Base-by-base conservation (phyloP, 306 rosid genomes). In the Dryas drummondii region DNA sequence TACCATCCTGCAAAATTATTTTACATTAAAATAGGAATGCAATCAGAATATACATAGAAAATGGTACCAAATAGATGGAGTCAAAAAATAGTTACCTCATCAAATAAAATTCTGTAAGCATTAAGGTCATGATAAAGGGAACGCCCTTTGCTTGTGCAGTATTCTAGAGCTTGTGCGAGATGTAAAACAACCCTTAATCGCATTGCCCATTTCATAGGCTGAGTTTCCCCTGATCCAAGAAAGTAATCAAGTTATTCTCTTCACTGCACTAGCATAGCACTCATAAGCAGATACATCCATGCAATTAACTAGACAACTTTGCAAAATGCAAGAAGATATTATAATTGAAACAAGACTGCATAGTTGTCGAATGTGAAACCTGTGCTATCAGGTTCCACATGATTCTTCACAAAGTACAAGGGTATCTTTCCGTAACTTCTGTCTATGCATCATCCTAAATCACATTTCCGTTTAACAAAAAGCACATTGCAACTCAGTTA, bases 131-230 rank as follows among this genome's bases (percentile, higher is more conserved):
- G 97, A 82, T 91, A 91, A 76, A 89, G 96, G 27, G 87, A 86
- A 41, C 93, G 90, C 22, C 97, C 96, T 85, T 86, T 89, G 80
- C 82, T 82, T 76, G 96, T 87, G 87, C 97, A 91, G 86, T 91
- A 91, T 71, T 91, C 93, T 82, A 91, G 82, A 71, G 97, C 96
- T 85, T 87, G 93, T 55, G 91, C 96, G 77, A 91, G 94, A 86
- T 91, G 88, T 76, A 91, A 92, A 77, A 87, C 96, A 70, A 91
- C 96, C 82, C 96, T 86, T 56, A 89, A 83, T 42, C 91, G 82
- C 91, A 91, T 87, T 19, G 91, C 91, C 89, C 93, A 89, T 82
- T 87, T 87, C 97, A 89, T 85, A 54, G 97, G 97, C 51, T 89
- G 96, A 40, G 83, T 47, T 66, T 89, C 96, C 97, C 96, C 93